These are phyloP conservation scores for Aeschynomene evenia DNA, from an alignment of 306 rosid genomes.

Conservation along the genomic window DNA sequence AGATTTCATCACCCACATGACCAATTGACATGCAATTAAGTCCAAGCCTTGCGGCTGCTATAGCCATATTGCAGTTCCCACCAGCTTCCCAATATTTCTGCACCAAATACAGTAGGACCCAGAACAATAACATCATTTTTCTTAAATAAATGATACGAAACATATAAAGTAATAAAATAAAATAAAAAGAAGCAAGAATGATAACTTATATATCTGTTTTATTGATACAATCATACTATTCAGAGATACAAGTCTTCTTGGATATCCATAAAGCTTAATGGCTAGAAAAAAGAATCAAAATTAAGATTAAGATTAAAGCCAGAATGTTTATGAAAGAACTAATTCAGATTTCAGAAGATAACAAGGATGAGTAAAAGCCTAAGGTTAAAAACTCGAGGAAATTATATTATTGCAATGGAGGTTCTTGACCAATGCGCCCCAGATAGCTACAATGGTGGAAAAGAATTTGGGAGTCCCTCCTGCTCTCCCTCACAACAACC, in stretches of 20 bases:
- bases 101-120: conserved; percentile 26
- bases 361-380: no score
- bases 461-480: no score
- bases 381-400: no score
- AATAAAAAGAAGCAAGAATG: not conserved
- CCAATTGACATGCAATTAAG: conserved; percentile 73
- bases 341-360: no score
- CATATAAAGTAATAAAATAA: no score
- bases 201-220: not conserved
- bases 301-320: not conserved
- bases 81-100: conserved; percentile 98
- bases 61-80: conserved; percentile 90
- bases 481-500: no score
- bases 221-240: not conserved
- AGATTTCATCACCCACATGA: conserved; percentile 81
- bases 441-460: no score
- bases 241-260: no score
- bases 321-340: no score
- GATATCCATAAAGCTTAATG: not conserved
- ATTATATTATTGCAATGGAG: no score
- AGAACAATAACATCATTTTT: conserved; percentile 4
- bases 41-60: conserved; percentile 92
- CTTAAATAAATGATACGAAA: conserved; percentile 3
- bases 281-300: not conserved
- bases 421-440: no score